Evolutionary conservation across 352 stramenopile species (phyloP), one percentile per base, ranked within the genome.

Genomic region (Globisporangium takayamanum): DNA sequence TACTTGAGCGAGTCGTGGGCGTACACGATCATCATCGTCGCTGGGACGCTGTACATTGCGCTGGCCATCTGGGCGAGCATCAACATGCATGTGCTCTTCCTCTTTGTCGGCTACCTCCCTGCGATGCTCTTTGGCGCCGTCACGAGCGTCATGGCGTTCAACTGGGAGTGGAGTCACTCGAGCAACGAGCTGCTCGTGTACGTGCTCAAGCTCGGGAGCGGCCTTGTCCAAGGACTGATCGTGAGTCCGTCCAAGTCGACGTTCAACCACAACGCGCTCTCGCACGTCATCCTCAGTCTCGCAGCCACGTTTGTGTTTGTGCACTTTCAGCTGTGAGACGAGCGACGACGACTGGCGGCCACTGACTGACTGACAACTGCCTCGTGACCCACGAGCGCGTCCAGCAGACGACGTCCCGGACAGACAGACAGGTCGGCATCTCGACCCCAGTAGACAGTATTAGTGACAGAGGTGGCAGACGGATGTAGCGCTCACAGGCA

Each of bases 211-310:
- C 74, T 94, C 41, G 68, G 76, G 49, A 79, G 82, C 41, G 85
- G 81, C 11, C 73, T 93, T 62, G 79, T 93, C 57, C 85, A 94
- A 69, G 83, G 79, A 3, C 75, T 92, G 42, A 82, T 92, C 26
- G 87, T 86, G 67, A 85, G 78, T 52, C 85, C 85, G 28, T 88
- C 74, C 73, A 87, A 87, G 63, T 71, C 87, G 68, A 81, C 83
- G 61, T 94, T 94, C 67, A 94, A 94, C 80, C 85, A 94, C 76
- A 94, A 94, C 55, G 85, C 85, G 48, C 70, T 94, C 44, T 91
- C 85, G 41, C 85, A 94, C 72, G 83, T 93, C 46, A 81, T 93
- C 50, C 75, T 94, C 49, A 92, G 82, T 42, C 62, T 91, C 52
- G 84, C 85, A 14, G 85, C 85, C 53, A 92, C 82, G 50, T 82